Evolutionary conservation across 208 protist genomes (phyloP).

Genomic region (Trypanosoma lewisi): DNA sequence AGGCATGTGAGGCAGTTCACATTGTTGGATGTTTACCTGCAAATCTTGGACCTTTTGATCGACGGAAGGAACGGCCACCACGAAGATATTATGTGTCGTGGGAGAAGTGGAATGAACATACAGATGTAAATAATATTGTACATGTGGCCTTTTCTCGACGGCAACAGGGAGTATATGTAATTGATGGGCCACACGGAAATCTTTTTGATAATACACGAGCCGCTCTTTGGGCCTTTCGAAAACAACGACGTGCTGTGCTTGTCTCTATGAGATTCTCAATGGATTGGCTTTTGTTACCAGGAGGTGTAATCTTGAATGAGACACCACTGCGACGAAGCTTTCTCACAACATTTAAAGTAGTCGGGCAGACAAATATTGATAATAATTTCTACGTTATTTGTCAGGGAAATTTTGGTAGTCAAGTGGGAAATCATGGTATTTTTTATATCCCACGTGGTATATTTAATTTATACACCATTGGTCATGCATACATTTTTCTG

Average conservation of each 20-base stretch:
- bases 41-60: constrained; percentile 46
- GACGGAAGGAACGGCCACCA: constrained; percentile 26
- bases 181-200: constrained; percentile 69
- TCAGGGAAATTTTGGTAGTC: constrained; percentile 67
- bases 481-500: constrained; percentile 59
- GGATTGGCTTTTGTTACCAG: constrained; percentile 49
- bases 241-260: constrained; percentile 56
- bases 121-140: constrained; percentile 38
- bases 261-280: constrained; percentile 60
- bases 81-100: constrained; percentile 39
- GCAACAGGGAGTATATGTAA: constrained; percentile 45
- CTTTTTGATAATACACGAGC: constrained; percentile 77
- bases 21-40: constrained; percentile 63
- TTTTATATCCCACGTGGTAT: constrained; percentile 68
- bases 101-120: constrained; percentile 38
- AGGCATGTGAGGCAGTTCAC: constrained; percentile 61
- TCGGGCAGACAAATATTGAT: constrained; percentile 57
- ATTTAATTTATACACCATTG: constrained; percentile 43
- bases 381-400: constrained; percentile 72
- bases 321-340: constrained; percentile 34
- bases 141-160: constrained; percentile 59
- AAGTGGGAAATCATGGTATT: constrained; percentile 46
- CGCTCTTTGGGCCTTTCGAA: constrained; percentile 71
- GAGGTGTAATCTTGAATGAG: constrained; percentile 57
- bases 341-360: constrained; percentile 73